These are phyloP conservation scores for Bondarzewia mesenterica DNA, from an alignment of 1,284 basidiomycete genomes.

Conservation along the genomic window DNA sequence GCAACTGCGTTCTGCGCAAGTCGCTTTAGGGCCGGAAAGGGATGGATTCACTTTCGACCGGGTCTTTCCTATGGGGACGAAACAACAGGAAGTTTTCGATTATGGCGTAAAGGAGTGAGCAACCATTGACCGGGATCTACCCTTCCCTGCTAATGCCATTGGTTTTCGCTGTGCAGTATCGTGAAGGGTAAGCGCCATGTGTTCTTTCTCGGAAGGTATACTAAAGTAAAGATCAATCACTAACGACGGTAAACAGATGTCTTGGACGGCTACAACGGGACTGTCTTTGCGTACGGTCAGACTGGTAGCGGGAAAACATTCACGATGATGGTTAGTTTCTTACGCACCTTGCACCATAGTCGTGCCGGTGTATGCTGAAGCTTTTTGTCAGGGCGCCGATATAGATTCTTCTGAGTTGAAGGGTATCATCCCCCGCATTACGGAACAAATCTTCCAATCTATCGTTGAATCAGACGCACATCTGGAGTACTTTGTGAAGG, in stretches of 20 bases:
- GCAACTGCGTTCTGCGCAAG: constrained; percentile 64
- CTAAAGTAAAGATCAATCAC: constrained; percentile 2
- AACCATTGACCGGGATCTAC: background rate
- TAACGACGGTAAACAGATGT: constrained; percentile 60
- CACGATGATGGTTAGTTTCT: constrained; percentile 82
- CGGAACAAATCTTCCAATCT: constrained; percentile 97
- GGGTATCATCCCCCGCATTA: constrained; percentile 97
- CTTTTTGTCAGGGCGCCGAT: constrained; percentile 72
- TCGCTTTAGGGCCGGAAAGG: constrained; percentile 70
- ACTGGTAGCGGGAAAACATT: constrained; percentile 97
- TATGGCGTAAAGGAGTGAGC: constrained; percentile 94
- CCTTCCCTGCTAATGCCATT: background rate
- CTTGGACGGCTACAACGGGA: constrained; percentile 97
- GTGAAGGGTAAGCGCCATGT: constrained; percentile 53
- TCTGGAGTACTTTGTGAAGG: constrained; percentile 98
- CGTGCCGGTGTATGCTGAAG: background rate
- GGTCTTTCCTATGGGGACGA: constrained; percentile 90
- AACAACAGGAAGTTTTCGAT: constrained; percentile 95
- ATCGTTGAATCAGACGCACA: constrained; percentile 94
- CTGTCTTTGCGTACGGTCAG: constrained; percentile 98
- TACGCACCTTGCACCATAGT: constrained; percentile 4
- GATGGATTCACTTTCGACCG: constrained; percentile 97
- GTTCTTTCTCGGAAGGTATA: background rate
- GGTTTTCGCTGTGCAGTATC: constrained; percentile 50
- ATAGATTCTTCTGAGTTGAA: constrained; percentile 90